A percentile compares a stretch with the other conserved stretches of the same genome.
Evolutionary conservation across 805 yeast species (phyloP).

Genomic region (Wickerhamiella slavikovae): DNA sequence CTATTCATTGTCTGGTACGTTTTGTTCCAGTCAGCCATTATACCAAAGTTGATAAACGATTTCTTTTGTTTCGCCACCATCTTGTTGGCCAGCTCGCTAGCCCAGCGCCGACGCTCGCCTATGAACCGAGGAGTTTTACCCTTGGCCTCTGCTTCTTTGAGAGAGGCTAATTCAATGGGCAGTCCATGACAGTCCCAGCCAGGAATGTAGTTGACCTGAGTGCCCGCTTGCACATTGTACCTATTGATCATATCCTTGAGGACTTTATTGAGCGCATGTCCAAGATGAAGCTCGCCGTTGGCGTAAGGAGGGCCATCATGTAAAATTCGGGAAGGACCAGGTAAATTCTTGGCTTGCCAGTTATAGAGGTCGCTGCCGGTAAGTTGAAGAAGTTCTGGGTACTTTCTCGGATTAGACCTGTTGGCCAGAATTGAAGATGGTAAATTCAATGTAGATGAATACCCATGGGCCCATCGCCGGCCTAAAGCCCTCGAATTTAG

Average conservation of each 20-base stretch:
- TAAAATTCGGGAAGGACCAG: conserved; percentile 24
- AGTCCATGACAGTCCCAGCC: conserved; percentile 99
- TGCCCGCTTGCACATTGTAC: conserved; percentile 40
- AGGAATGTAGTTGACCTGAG: conserved; percentile 51
- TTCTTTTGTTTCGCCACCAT: conserved; percentile 43
- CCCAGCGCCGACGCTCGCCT: conserved; percentile 39
- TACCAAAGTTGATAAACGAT: conserved; percentile 49
- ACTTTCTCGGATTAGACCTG: conserved; percentile 27
- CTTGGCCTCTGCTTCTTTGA: conserved; percentile 24
- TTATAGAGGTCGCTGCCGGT: conserved; percentile 40
- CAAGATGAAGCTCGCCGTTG: conserved; percentile 86
- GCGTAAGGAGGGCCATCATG: conserved; percentile 99
- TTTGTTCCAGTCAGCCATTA: conserved; percentile 63
- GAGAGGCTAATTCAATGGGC: conserved; percentile 82
- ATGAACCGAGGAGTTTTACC: conserved; percentile 15
- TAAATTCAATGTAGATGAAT: conserved; percentile 33
- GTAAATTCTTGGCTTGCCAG: conserved; percentile 27
- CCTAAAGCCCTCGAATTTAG: too few relatives aligned
- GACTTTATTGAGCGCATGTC: conserved; percentile 74
- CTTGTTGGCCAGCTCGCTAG: conserved; percentile 44
- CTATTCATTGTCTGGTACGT: conserved; percentile 52
- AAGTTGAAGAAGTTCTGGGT: conserved; percentile 28
- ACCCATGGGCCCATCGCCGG: conserved; percentile 15
- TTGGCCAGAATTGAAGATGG: conserved; percentile 54
- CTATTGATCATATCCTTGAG: conserved; percentile 72